Percentiles rank a stretch among this genome's conserved stretches.
phyloP scores from a whole-genome alignment of 805 yeast species.

The Dipodascus geniculatus region DNA sequence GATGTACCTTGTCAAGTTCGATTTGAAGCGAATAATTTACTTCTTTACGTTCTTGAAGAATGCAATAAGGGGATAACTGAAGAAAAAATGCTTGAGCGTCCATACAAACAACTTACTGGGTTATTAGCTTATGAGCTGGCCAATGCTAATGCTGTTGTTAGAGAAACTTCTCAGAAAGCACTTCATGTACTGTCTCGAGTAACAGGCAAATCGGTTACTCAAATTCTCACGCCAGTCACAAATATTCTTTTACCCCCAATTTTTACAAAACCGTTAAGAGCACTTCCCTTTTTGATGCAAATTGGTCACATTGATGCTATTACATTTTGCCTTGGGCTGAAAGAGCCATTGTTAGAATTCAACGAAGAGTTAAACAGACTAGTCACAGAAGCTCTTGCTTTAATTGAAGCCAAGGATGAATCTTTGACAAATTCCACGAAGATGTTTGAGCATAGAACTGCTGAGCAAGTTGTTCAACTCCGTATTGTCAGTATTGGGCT shows the following conservation, averaged over 20 bases:
- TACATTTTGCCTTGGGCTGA: conserved; percentile 76
- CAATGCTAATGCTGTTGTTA: conserved; percentile 71
- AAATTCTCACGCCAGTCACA: conserved; percentile 73
- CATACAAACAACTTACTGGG: conserved; percentile 74
- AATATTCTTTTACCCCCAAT: conserved; percentile 79
- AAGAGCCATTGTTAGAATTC: conserved; percentile 69
- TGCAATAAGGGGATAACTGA: conserved; percentile 55
- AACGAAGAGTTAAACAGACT: conserved; percentile 82
- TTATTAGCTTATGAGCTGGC: conserved; percentile 87
- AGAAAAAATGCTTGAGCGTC: conserved; percentile 54
- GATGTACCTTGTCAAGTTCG: conserved; percentile 79
- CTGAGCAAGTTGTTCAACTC: conserved; percentile 76
- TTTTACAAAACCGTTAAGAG: conserved; percentile 92
- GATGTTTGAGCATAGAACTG: conserved; percentile 73
- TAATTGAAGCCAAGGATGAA: conserved; percentile 97
- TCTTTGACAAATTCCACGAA: conserved; percentile 81
- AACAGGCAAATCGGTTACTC: conserved; percentile 56
- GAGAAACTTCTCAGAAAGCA: conserved; percentile 70
- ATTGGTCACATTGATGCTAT: conserved; percentile 97
- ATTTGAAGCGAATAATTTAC: conserved; percentile 55
- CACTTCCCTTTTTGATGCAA: conserved; percentile 97
- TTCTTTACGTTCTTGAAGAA: conserved; percentile 47
- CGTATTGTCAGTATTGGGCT: conserved; percentile 83
- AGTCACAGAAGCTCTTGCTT: conserved; percentile 78
- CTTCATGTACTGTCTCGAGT: conserved; percentile 57